These are phyloP conservation scores for Puya raimondii DNA, from an alignment of 176 grass and related monocot species.

Conservation along the genomic window DNA sequence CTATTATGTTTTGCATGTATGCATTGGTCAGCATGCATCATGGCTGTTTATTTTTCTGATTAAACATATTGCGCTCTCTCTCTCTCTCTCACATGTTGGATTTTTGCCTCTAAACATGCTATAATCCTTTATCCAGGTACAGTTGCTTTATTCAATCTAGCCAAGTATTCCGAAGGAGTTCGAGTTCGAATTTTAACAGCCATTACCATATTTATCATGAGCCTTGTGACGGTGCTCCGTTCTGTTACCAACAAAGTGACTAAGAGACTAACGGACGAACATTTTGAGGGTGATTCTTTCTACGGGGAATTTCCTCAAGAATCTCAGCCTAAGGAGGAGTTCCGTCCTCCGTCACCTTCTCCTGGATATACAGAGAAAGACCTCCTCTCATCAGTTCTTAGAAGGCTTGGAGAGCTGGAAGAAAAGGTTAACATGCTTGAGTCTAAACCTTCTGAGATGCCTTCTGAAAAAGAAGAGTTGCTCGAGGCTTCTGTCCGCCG, in stretches of 20 bases:
- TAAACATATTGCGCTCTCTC: neutral
- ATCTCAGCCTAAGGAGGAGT: conserved; percentile 53
- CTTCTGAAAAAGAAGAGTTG: conserved; percentile 69
- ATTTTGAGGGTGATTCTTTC: conserved; percentile 20
- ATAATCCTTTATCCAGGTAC: conserved; percentile 30
- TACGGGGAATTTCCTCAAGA: conserved; percentile 19
- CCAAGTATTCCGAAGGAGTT: conserved; percentile 9
- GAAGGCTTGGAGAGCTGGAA: conserved; percentile 54
- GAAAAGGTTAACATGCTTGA: conserved; percentile 61
- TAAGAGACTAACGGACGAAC: conserved; percentile 39
- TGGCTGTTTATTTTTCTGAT: neutral
- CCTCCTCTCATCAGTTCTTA: conserved; percentile 32
- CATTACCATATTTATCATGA: conserved; percentile 43
- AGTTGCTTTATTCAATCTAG: conserved; percentile 27
- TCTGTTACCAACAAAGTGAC: conserved; percentile 35
- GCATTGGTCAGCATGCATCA: neutral
- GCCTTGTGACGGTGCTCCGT: conserved; percentile 42
- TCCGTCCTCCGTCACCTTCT: conserved; percentile 84
- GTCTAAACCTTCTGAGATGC: conserved; percentile 66
- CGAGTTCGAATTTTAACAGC: conserved; percentile 36
- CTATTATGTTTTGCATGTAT: neutral
- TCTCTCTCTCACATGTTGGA: conserved; percentile 3
- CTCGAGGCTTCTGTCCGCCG: conserved; percentile 47
- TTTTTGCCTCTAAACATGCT: conserved; percentile 17
- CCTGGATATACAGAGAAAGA: conserved; percentile 35